Base-by-base conservation (phyloP, 331 rosid genomes). In the Acacia pycnantha region DNA sequence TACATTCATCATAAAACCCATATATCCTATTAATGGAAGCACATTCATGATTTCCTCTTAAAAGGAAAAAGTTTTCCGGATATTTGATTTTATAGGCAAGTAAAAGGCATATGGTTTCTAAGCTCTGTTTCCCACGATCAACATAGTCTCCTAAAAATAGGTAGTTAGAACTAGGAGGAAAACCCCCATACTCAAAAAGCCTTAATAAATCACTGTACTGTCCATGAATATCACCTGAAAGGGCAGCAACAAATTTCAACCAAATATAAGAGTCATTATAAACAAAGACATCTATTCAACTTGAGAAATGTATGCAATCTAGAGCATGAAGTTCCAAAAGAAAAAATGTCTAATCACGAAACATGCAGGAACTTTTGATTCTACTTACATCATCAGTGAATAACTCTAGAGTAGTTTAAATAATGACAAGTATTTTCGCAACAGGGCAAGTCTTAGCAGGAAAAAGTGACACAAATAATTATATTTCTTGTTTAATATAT, bases 1-100 rank as follows among this genome's bases (percentile, higher is more conserved):
- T 95, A 84, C 98, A 95, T 89, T 95, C 98, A 76, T 95, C 98
- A 79, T 95, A 95, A 79, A 95, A 95, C 71, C 98, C 98, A 78
- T 95, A 95, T 84, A 95, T 95, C 85, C 98, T 90, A 82, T 95
- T 95, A 72, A 94, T 94, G 80, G 98, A 93, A 85, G 97, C 97
- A 77, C 98, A 94, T 81, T 94, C 98, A 43, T 94, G 98, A 78
- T 94, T 94, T 68, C 98, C 98, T 90, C 98, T 94, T 48, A 94
- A 88, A 75, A 94, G 96, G 88, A 94, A 94, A 82, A 94, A 94
- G 91, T 94, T 94, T 85, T 94, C 97, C 0, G 97, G 97, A 86
- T 88, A 94, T 78, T 94, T 94, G 81, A 94, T 94, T 80, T 94
- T 93, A 79, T 93, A 94, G 18, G 98, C 97, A 74, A 94, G 97